Percentiles rank a stretch among this genome's conserved stretches.
phyloP scores from a whole-genome alignment of 2,329 filamentous ascomycete genomes.

The Pseudogymnoascus sp. region DNA sequence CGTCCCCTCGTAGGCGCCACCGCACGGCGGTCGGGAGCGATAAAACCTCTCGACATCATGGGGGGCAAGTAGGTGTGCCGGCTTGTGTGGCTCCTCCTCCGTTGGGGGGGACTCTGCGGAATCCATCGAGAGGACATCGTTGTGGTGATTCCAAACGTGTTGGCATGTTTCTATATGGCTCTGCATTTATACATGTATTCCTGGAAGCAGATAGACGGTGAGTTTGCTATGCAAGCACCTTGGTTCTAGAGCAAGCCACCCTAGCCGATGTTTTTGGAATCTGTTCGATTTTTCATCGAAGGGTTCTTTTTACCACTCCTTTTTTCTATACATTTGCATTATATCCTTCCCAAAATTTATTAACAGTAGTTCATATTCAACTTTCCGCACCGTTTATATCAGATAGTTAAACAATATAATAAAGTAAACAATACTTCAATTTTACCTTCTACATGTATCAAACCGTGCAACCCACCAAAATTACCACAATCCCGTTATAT shows the following conservation, averaged over 20 bases:
- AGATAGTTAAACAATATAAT: not conserved
- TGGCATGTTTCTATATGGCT: not conserved
- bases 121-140: not conserved
- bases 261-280: not conserved
- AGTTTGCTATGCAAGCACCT: conserved; percentile 7
- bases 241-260: not conserved
- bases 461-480: not conserved
- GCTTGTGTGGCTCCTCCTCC: not conserved
- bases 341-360: not conserved
- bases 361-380: not conserved
- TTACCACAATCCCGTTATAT: not conserved
- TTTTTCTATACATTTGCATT: not conserved
- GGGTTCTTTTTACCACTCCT: not conserved
- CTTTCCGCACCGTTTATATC: not conserved
- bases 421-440: not conserved
- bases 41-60: not conserved
- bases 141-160: not conserved
- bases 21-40: not conserved
- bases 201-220: not conserved
- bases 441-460: not conserved
- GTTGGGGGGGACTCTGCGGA: not conserved
- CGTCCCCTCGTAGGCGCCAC: not conserved
- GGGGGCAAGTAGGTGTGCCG: not conserved
- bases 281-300: not conserved
- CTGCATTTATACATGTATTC: conserved; percentile 9